A percentile compares a stretch with the other conserved stretches of the same genome.
Evolutionary conservation across 495 filamentous ascomycete species (phyloP).

Genomic region (Aspergillus kassunensis): DNA sequence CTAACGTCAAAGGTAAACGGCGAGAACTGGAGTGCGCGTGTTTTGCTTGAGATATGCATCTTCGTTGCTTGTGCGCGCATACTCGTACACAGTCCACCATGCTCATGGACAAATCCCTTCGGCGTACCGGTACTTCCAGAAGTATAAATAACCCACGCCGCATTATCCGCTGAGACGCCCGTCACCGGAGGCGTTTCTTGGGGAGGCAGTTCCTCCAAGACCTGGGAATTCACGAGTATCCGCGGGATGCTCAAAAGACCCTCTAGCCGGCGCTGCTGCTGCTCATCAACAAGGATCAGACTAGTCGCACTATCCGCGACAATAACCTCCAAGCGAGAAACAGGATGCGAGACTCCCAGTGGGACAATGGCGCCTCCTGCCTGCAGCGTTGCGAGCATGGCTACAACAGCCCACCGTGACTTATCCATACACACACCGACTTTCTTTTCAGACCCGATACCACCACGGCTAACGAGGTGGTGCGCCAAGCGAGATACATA

Average conservation of each 20-base stretch:
- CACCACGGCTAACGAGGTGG: neutral
- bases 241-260: too few species aligned
- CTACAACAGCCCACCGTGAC: neutral
- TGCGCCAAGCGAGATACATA: neutral
- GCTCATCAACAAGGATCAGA: too few species aligned
- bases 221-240: too few species aligned
- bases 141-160: neutral
- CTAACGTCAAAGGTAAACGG: slow-evolving; percentile 57
- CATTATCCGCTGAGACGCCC: neutral
- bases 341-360: neutral
- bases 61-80: neutral
- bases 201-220: neutral
- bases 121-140: neutral
- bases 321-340: neutral
- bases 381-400: neutral
- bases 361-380: neutral
- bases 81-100: neutral
- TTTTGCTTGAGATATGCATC: neutral
- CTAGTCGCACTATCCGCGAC: too few species aligned
- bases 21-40: slow-evolving; percentile 55
- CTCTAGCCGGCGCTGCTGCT: too few species aligned
- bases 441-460: neutral
- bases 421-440: neutral
- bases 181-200: neutral
- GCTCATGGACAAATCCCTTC: neutral